Base-by-base conservation (phyloP, 75 land plant genomes). In the Pinus taeda region DNA sequence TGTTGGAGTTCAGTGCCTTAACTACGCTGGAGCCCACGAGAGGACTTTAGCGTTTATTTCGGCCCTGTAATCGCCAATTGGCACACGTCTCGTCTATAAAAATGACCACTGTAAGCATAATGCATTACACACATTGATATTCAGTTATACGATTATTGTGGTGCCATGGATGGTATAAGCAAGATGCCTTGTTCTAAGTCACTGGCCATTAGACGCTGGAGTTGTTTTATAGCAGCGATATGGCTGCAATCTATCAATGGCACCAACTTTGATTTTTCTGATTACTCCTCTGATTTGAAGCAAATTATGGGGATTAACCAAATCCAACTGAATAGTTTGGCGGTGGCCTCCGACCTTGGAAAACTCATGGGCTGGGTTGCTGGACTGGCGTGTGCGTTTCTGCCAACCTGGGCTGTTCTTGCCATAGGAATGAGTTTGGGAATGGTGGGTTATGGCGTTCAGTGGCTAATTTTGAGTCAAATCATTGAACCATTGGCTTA, bases 181-280 rank as follows among this genome's bases (percentile, higher is more conserved):
- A 17, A 18, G 6, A 59, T 20, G 8, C 20, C 29, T 45, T 0
- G 49, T 6, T 45, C 8, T 45, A 6, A 22, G 3, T 21, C 9
- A 60, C 12, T 21, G 63, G 63, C 63, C 29, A 60, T 60, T 11
- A 60, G 24, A 60, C 63, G 63, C 12, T 95, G 95, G 95, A 77
- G 88, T 33, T 92, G 91, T 57, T 79, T 95, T 24, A 86, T 95
- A 36, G 88, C 87, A 1, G 82, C 85, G 18, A 90, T 93, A 24
- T 95, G 98, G 98, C 80, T 95, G n/a, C 95, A 93, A 76, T 77
- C 93, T n/a, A 83, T 90, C 17, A 86, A 88, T 29, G 98, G 95
- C 57, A 83, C 92, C 33, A 93, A 95, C 80, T 71, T 80, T n/a
- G 85, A 83, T 29, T 93, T 92, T 59, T 84, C 98, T 12, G 90